These are phyloP conservation scores for Mollisia scopiformis DNA, from an alignment of 2,329 filamentous ascomycete species.

Conservation along the genomic window DNA sequence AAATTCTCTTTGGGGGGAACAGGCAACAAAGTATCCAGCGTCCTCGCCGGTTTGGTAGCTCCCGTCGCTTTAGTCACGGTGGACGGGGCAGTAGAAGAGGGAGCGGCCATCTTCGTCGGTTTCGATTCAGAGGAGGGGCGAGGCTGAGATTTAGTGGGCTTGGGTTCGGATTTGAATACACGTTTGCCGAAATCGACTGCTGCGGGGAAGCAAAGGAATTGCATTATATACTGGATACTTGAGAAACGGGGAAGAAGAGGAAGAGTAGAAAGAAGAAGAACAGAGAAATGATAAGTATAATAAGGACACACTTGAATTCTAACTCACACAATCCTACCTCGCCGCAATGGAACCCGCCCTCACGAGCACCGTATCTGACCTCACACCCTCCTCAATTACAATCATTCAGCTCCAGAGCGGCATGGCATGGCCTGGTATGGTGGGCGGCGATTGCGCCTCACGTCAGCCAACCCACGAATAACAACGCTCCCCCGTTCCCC, in stretches of 20 bases:
- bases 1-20: conserved; percentile 29
- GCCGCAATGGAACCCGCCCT: not conserved
- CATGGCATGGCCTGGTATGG: not conserved
- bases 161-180: not conserved
- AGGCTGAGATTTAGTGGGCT: conserved; percentile 1
- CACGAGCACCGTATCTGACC: too few relatives aligned
- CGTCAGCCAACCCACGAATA: conserved; percentile 19
- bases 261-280: not conserved
- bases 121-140: conserved; percentile 1
- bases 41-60: not conserved
- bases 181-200: not conserved
- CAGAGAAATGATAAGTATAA: not conserved
- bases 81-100: not conserved
- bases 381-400: not conserved
- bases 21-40: conserved; percentile 16
- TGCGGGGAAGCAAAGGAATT: not conserved
- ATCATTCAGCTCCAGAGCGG: conserved; percentile 7
- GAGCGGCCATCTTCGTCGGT: not conserved
- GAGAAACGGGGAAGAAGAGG: not conserved
- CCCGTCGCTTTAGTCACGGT: not conserved
- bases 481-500: not conserved
- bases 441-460: conserved; percentile 8
- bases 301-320: not conserved
- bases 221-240: not conserved
- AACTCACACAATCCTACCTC: not conserved